These are phyloP conservation scores for Globisporangium ultimum DNA, from an alignment of 352 stramenopile genomes.

Conservation along the genomic window DNA sequence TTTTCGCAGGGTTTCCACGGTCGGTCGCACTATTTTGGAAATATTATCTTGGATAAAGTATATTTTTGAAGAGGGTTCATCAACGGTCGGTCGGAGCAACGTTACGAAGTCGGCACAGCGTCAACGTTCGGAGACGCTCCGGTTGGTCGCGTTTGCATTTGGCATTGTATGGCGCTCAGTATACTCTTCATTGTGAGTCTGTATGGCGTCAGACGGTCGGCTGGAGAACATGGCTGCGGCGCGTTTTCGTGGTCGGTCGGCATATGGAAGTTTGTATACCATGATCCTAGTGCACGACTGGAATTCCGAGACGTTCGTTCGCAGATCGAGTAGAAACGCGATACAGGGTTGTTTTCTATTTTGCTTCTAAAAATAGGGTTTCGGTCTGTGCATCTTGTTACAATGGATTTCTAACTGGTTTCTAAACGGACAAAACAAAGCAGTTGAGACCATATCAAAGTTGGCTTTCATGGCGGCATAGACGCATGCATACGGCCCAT, in stretches of 20 bases:
- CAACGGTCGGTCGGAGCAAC: background rate
- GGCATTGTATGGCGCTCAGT: background rate
- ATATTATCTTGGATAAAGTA: background rate
- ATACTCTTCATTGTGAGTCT: background rate
- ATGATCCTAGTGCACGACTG: background rate
- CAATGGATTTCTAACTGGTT: too few relatives aligned
- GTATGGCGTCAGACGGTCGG: background rate
- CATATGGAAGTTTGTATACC: slow-evolving; percentile 9
- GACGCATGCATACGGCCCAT: too few relatives aligned
- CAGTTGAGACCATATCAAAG: too few relatives aligned
- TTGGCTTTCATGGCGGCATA: too few relatives aligned
- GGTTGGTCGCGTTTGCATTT: background rate
- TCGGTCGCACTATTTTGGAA: background rate
- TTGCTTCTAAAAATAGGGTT: too few relatives aligned
- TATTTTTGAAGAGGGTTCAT: background rate
- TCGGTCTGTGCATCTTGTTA: too few relatives aligned
- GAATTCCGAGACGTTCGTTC: slow-evolving; percentile 9
- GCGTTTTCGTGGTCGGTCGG: slow-evolving; percentile 5
- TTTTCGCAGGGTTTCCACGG: slow-evolving; percentile 3
- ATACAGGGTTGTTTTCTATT: too few relatives aligned
- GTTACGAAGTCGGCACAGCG: background rate
- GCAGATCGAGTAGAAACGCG: too few relatives aligned
- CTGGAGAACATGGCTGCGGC: background rate
- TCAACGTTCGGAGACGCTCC: background rate
- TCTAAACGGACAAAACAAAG: too few relatives aligned